Evolutionary conservation across 31 red algal genomes (phyloP).

Genomic region (Asparagopsis taxiformis): DNA sequence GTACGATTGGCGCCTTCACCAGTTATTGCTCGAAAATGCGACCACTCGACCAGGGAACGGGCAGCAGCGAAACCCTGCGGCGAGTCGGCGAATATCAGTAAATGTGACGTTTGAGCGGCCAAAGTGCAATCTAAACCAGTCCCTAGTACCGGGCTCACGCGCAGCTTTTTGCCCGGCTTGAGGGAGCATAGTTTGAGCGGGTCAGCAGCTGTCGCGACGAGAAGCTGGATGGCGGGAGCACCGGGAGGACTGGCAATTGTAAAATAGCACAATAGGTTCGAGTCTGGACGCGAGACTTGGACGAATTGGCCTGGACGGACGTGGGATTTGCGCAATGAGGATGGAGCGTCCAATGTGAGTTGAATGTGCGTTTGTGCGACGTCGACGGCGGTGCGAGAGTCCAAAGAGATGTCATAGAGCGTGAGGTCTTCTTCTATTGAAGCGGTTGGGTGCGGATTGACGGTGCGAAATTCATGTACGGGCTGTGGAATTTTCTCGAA

Average conservation of each 20-base stretch:
- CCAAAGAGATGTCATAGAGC: no score
- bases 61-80: constrained; percentile 67
- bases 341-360: constrained; percentile 36
- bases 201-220: constrained; percentile 1
- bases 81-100: constrained; percentile 55
- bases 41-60: constrained; percentile 40
- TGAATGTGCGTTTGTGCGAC: constrained; percentile 28
- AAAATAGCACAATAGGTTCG: background rate
- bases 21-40: constrained; percentile 52
- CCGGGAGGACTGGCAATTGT: background rate
- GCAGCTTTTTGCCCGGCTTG: constrained; percentile 1
- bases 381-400: constrained; percentile 18
- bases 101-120: constrained; percentile 15
- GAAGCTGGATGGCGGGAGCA: background rate
- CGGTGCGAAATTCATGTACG: no score
- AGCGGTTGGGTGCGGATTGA: no score
- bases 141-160: constrained; percentile 52
- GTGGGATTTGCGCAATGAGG: constrained; percentile 18
- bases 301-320: constrained; percentile 62
- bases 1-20: constrained; percentile 70
- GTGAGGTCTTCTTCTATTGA: no score
- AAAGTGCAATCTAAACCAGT: constrained; percentile 34
- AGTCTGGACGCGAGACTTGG: constrained; percentile 4
- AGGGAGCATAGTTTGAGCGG: no score
- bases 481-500: no score